Evolutionary conservation across 2,329 filamentous ascomycete species (phyloP).

Genomic region (Colletotrichum zoysiae): DNA sequence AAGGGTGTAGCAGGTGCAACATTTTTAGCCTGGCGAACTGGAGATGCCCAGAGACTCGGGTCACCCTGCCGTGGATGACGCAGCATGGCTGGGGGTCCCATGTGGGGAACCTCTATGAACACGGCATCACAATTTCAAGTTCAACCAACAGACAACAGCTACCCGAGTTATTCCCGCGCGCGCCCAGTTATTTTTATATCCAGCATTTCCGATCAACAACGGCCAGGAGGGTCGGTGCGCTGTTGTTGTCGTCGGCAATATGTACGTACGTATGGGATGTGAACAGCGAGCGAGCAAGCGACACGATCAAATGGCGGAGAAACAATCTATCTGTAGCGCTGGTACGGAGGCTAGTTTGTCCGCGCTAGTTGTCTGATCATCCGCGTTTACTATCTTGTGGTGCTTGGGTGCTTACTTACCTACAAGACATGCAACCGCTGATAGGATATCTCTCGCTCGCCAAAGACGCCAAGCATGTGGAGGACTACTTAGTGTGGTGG

Average conservation of each 20-base stretch:
- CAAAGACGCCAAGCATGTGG: slow-evolving; percentile 8
- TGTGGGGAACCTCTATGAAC: slow-evolving; percentile 7
- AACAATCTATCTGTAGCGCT: neutral
- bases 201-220: neutral
- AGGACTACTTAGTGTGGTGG: neutral
- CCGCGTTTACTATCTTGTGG: neutral
- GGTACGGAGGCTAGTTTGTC: neutral
- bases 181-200: neutral
- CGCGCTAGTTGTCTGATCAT: slow-evolving; percentile 6
- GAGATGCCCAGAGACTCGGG: slow-evolving; percentile 29
- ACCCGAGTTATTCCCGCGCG: neutral
- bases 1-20: neutral
- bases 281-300: no score
- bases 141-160: neutral
- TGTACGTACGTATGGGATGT: neutral
- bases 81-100: slow-evolving; percentile 7
- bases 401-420: neutral
- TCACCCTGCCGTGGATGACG: slow-evolving; percentile 37
- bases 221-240: neutral
- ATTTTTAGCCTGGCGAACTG: slow-evolving; percentile 3
- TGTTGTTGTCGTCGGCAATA: neutral
- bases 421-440: neutral
- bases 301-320: neutral
- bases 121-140: neutral
- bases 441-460: neutral